Evolutionary conservation across 192 early-diverging fungal species (phyloP), one percentile per base, ranked within the genome.

Genomic region (Backusella parvicylindrica): DNA sequence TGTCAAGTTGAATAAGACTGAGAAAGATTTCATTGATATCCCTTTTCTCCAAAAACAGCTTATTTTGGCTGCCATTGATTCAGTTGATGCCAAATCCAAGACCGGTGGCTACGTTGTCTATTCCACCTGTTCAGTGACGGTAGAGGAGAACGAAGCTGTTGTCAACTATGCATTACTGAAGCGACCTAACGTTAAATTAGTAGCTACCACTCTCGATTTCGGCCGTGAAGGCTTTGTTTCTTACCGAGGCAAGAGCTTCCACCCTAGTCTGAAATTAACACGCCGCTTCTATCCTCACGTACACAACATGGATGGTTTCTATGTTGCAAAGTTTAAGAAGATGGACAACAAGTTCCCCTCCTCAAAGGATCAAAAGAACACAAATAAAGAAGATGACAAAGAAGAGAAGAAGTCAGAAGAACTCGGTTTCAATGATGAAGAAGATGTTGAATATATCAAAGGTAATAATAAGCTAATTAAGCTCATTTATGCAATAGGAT

Each of bases 281-380:
- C 85, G 94, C 65, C 87, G 98, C 41, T 98, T 93, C 84, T 99
- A 98, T 82, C 96, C 98, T 38, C 98, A 99, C 77, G 90, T 96
- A 31, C 94, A 98, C 82, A 99, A 99, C 81, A 98, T 99, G 98
- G 98, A 99, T 81, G 98, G 98, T 40, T 99, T 99, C 90, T 99
- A 89, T 84, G 96, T 99, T 13, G 95, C 98, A 56, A 99, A 99
- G 76, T 91, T 99, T 82, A 93, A 98, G 80, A 98, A 99, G 84
- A 81, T 92, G 9, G 93, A 92, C 60, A 98, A 98, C 86, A 95
- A 94, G 84, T 69, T 64, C n/a, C 63, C 71, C 23, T 90, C 91
- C 28, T 68, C 70, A 26, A 83, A 79, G 69, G 78, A 83, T 71
- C 73, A 81, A 8, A 77, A 83, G n/a, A 70, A 78, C 16, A 64